phyloP scores from a whole-genome alignment of 83 land plant genomes.

The Diphasiastrum complanatum region DNA sequence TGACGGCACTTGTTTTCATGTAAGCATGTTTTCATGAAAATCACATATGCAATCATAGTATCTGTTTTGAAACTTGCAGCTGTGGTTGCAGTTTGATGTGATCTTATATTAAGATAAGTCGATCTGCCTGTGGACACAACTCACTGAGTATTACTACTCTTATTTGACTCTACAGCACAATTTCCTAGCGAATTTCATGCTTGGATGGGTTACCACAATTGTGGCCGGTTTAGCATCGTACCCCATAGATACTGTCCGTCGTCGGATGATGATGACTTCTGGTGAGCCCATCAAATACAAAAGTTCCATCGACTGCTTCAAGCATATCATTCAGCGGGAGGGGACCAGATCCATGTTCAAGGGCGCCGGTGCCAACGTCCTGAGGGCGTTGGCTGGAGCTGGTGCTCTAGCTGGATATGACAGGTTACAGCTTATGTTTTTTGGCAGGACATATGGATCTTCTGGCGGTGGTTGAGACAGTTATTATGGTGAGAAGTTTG shows the following conservation, averaged over 20 bases:
- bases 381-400: conserved; percentile 30
- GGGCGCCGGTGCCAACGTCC: conserved; percentile 29
- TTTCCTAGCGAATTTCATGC: conserved; percentile 23
- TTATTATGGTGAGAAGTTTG: too few relatives aligned
- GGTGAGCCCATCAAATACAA: conserved; percentile 27
- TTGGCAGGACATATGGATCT: too few relatives aligned
- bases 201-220: conserved; percentile 24
- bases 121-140: too few relatives aligned
- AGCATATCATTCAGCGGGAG: conserved; percentile 20
- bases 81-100: too few relatives aligned
- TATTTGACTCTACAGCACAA: too few relatives aligned
- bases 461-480: too few relatives aligned
- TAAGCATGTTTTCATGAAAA: too few relatives aligned
- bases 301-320: conserved; percentile 20
- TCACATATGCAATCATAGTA: too few relatives aligned
- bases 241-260: conserved; percentile 29
- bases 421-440: conserved; percentile 28
- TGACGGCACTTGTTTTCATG: too few relatives aligned
- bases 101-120: too few relatives aligned
- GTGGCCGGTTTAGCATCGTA: conserved; percentile 27
- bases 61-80: too few relatives aligned
- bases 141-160: too few relatives aligned
- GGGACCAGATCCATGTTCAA: conserved; percentile 30
- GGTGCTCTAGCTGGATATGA: conserved; percentile 27
- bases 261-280: conserved; percentile 33